A percentile compares a stretch with the other conserved stretches of the same genome.
Evolutionary conservation across 2,329 filamentous ascomycete genomes (phyloP).

Genomic region (Purpureocillium lavendulum): DNA sequence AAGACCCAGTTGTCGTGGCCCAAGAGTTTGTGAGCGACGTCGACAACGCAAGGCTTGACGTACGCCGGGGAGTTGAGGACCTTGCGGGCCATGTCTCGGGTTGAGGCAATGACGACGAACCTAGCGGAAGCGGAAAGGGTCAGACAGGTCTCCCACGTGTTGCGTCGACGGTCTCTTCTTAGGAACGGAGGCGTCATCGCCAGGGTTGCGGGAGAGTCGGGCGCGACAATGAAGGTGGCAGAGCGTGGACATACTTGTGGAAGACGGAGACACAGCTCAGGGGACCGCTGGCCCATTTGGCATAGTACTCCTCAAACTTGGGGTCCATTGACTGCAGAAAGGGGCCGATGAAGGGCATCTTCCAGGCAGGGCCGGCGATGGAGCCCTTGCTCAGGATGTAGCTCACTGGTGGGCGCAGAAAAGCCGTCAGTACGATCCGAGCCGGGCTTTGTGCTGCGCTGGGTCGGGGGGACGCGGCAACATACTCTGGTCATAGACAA

Average conservation of each 20-base stretch:
- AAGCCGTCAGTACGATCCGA: background rate
- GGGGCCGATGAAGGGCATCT: slow-evolving; percentile 85
- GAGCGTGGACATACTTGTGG: slow-evolving; percentile 67
- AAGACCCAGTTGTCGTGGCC: slow-evolving; percentile 95
- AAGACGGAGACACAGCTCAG: slow-evolving; percentile 98
- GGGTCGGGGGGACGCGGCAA: slow-evolving; percentile 11
- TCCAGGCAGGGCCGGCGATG: slow-evolving; percentile 67
- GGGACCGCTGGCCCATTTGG: slow-evolving; percentile 84
- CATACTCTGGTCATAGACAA: slow-evolving; percentile 88
- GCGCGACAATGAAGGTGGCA: too few relatives aligned
- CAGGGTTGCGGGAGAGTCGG: too few relatives aligned
- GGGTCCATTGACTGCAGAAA: slow-evolving; percentile 90
- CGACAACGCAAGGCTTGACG: slow-evolving; percentile 95
- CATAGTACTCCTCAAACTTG: slow-evolving; percentile 83
- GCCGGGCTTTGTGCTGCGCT: background rate
- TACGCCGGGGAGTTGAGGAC: slow-evolving; percentile 89
- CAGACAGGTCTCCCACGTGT: too few relatives aligned
- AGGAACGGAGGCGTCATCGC: too few relatives aligned
- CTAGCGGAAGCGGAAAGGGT: slow-evolving; percentile 31
- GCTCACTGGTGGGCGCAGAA: slow-evolving; percentile 44
- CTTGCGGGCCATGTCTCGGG: slow-evolving; percentile 90
- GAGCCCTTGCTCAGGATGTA: slow-evolving; percentile 69
- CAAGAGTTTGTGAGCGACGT: slow-evolving; percentile 87
- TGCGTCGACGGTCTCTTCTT: too few relatives aligned
- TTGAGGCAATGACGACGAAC: slow-evolving; percentile 95